Conservation (phyloP, 768 basidiomycete genomes). For the Lentinula raphanica region DNA sequence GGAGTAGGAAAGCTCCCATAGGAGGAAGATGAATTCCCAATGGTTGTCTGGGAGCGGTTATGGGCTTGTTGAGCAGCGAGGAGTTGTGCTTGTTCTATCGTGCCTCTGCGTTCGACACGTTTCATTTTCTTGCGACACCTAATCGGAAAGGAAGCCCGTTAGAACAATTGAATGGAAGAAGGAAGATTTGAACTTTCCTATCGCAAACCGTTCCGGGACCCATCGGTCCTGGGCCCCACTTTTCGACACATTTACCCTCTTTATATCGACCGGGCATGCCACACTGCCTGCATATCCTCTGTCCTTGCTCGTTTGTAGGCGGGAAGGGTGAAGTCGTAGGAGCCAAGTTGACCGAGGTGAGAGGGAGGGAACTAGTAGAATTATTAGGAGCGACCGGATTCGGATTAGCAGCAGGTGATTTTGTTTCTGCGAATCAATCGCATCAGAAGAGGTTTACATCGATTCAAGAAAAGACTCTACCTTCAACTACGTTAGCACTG, state of each 20-base stretch:
- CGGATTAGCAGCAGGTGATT: not conserved
- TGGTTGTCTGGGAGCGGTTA: not conserved
- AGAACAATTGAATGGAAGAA: not conserved
- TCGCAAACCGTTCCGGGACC: slow-evolving; percentile 84
- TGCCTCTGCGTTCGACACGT: slow-evolving; percentile 70
- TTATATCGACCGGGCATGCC: slow-evolving; percentile 72
- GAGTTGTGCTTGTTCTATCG: slow-evolving; percentile 41
- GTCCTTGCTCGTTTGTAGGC: slow-evolving; percentile 54
- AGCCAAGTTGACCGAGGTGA: slow-evolving; percentile 12
- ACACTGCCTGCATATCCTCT: slow-evolving; percentile 74
- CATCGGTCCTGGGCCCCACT: slow-evolving; percentile 82
- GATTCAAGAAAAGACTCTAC: slow-evolving; percentile 3
- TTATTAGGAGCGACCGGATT: not conserved
- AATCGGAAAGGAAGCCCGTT: not conserved
- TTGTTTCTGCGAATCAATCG: too few relatives aligned
- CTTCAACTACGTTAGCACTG: slow-evolving; percentile 3
- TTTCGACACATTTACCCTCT: slow-evolving; percentile 82
- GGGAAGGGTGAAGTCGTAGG: slow-evolving; percentile 30
- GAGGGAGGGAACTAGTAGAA: slow-evolving; percentile 13
- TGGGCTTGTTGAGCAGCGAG: slow-evolving; percentile 3
- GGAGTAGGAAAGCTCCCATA: not conserved
- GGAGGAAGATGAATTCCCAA: not conserved
- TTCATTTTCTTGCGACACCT: slow-evolving; percentile 87
- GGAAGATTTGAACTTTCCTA: slow-evolving; percentile 35
- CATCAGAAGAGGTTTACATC: too few relatives aligned